Conservation (phyloP, 805 yeast species). For the Candida jianshihensis region DNA sequence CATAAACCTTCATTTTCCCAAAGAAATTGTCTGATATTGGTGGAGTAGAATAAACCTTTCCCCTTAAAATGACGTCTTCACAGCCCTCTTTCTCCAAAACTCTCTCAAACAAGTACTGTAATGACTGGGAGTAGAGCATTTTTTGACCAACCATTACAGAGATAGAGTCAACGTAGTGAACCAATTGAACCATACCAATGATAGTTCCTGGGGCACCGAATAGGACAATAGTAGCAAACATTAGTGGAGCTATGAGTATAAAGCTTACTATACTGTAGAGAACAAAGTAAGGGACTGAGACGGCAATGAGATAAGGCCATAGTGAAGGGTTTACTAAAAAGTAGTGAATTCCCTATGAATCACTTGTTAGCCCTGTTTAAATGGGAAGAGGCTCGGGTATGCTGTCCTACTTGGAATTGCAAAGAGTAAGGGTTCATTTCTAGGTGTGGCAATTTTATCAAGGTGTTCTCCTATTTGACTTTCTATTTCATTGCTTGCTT, state of each 20-base stretch:
- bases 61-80: slow-evolving; percentile 36
- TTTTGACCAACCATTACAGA: slow-evolving; percentile 36
- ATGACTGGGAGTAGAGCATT: slow-evolving; percentile 40
- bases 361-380: too few species aligned
- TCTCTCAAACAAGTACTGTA: slow-evolving; percentile 40
- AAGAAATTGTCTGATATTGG: slow-evolving; percentile 25
- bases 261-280: neutral
- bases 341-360: slow-evolving; percentile 2
- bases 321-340: neutral
- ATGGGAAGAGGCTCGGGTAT: neutral
- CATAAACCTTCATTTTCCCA: slow-evolving; percentile 15
- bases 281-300: neutral
- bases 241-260: neutral
- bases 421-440: too few species aligned
- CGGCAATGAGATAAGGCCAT: slow-evolving; percentile 2
- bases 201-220: slow-evolving; percentile 38
- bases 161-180: slow-evolving; percentile 36
- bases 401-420: neutral
- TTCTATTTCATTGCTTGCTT: too few species aligned
- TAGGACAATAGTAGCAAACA: neutral
- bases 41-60: slow-evolving; percentile 27
- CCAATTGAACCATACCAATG: slow-evolving; percentile 36
- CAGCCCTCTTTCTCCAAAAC: slow-evolving; percentile 38
- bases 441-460: too few species aligned
- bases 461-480: too few species aligned